A percentile compares a stretch with the other conserved stretches of the same genome.
Evolutionary conservation across 2,329 filamentous ascomycete species (phyloP).

Genomic region (Botrytis fabae): DNA sequence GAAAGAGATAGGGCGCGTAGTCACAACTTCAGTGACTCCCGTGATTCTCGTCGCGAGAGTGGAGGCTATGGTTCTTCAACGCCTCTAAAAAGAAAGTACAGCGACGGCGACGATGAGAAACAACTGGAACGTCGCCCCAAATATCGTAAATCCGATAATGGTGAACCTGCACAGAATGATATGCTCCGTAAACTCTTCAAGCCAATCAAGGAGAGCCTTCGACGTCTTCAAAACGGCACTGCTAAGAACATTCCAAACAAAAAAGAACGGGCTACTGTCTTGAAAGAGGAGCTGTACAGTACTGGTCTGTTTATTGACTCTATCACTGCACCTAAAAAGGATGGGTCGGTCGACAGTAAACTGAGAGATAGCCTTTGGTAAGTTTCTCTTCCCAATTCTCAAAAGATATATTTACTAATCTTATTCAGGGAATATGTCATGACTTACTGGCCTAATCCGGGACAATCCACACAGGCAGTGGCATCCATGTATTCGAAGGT

Average conservation of each 20-base stretch:
- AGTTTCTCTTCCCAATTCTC: slow-evolving; percentile 21
- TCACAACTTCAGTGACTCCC: slow-evolving; percentile 45
- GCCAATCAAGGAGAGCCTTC: slow-evolving; percentile 60
- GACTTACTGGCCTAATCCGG: slow-evolving; percentile 39
- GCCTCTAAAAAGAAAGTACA: slow-evolving; percentile 60
- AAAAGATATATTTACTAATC: slow-evolving; percentile 26
- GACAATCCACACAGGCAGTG: slow-evolving; percentile 33
- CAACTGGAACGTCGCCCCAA: slow-evolving; percentile 51
- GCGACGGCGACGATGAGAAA: slow-evolving; percentile 53
- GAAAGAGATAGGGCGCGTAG: slow-evolving; percentile 51
- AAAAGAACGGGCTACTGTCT: slow-evolving; percentile 60
- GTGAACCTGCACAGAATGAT: slow-evolving; percentile 27
- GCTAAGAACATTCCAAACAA: slow-evolving; percentile 62
- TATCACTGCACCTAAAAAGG: slow-evolving; percentile 27
- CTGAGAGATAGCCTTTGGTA: slow-evolving; percentile 40
- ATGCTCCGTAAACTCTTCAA: slow-evolving; percentile 45
- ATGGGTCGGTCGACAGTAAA: slow-evolving; percentile 31
- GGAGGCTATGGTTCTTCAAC: slow-evolving; percentile 33
- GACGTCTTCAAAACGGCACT: slow-evolving; percentile 59
- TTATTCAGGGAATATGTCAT: slow-evolving; percentile 39
- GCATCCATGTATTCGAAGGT: slow-evolving; percentile 40
- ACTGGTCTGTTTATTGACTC: slow-evolving; percentile 63
- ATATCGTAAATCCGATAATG: slow-evolving; percentile 55
- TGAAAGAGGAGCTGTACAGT: slow-evolving; percentile 60
- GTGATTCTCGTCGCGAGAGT: slow-evolving; percentile 32